Evolutionary conservation across 768 basidiomycete species (phyloP).

Genomic region (Auriculariales sp.): DNA sequence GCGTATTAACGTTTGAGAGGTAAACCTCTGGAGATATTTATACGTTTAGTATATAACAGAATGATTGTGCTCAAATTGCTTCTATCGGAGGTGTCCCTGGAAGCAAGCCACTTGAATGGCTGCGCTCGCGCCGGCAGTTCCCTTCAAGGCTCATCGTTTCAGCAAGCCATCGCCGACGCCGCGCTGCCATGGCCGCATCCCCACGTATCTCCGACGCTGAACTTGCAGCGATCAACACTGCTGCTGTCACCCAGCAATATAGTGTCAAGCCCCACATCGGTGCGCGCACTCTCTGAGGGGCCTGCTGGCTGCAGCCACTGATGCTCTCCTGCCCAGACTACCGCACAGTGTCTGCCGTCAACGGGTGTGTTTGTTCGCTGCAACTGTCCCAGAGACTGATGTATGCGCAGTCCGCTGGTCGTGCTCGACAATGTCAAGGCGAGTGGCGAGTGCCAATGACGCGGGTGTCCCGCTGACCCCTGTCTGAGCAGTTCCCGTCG

Average conservation of each 20-base stretch:
- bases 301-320: slow-evolving; percentile 3
- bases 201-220: slow-evolving; percentile 58
- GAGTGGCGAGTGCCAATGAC: slow-evolving; percentile 14
- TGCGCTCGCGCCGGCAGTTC: no score
- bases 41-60: not conserved
- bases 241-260: slow-evolving; percentile 80
- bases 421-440: slow-evolving; percentile 98
- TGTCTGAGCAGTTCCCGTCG: slow-evolving; percentile 60
- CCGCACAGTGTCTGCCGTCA: slow-evolving; percentile 95
- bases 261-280: slow-evolving; percentile 81
- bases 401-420: slow-evolving; percentile 61
- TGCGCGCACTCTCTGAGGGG: slow-evolving; percentile 21
- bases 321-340: slow-evolving; percentile 52
- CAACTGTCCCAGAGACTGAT: not conserved
- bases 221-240: slow-evolving; percentile 69
- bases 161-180: slow-evolving; percentile 2
- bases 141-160: not conserved
- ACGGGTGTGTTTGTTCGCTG: slow-evolving; percentile 48
- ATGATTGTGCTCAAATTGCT: not conserved
- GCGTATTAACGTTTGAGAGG: no score
- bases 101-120: no score
- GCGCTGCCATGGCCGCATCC: slow-evolving; percentile 24
- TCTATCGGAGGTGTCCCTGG: not conserved
- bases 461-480: not conserved
- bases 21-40: not conserved